Evolutionary conservation across 2,329 filamentous ascomycete genomes (phyloP).

Genomic region (Pseudocercospora cruenta): DNA sequence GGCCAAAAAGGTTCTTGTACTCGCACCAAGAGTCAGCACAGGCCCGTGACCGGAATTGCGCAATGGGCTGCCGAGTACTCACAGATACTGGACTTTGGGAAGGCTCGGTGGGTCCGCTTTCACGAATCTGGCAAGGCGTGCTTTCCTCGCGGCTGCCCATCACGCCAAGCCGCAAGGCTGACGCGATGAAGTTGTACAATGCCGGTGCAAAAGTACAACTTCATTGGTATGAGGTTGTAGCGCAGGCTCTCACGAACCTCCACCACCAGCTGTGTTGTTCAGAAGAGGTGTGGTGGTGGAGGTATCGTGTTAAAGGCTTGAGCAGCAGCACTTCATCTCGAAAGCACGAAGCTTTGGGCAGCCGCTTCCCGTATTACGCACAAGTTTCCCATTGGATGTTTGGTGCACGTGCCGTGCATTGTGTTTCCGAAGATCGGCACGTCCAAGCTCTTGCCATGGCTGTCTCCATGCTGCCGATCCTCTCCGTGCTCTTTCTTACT

Average conservation of each 20-base stretch:
- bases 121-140: not conserved
- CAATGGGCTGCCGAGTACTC: not conserved
- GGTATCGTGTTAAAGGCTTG: not conserved
- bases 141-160: not conserved
- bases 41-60: not conserved
- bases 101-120: not conserved
- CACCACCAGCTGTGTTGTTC: not conserved
- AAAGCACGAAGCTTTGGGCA: not conserved
- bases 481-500: not conserved
- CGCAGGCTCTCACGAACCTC: not conserved
- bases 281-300: not conserved
- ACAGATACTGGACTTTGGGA: not conserved
- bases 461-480: too few relatives aligned
- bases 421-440: not conserved
- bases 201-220: not conserved
- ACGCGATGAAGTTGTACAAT: not conserved
- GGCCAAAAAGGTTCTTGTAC: not conserved
- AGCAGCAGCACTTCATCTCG: not conserved
- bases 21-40: not conserved
- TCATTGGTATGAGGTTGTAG: constrained; percentile 3
- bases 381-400: not conserved
- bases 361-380: not conserved
- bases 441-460: not conserved
- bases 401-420: not conserved
- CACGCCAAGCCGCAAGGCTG: not conserved